Evolutionary conservation across 345 rosid genomes (phyloP).

Genomic region (Chamaenerion angustifolium): DNA sequence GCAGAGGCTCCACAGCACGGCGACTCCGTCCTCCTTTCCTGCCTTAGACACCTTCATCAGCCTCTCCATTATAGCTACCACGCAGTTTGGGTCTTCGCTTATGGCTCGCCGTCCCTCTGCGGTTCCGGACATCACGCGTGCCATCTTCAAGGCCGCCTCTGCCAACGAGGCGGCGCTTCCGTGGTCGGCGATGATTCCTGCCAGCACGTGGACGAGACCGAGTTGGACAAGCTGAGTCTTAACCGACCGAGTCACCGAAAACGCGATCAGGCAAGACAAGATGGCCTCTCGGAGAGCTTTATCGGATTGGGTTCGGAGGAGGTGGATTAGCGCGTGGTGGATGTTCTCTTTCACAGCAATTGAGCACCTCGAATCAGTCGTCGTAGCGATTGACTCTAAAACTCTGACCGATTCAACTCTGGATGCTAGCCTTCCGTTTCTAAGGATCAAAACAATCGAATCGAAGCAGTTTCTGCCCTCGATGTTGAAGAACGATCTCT

Average conservation of each 20-base stretch:
- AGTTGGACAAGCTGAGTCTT: conserved; percentile 21
- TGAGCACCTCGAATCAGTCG: conserved; percentile 18
- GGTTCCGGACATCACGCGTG: conserved; percentile 15
- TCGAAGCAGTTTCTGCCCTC: conserved; percentile 11
- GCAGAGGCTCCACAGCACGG: no score
- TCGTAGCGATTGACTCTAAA: conserved; percentile 21
- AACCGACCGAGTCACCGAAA: conserved; percentile 18
- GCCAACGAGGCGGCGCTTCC: conserved; percentile 6
- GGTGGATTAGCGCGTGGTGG: conserved; percentile 13
- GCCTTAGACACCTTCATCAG: no score
- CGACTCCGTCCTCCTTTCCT: no score
- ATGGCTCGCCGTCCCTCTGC: conserved; percentile 31
- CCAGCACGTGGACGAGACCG: conserved; percentile 16
- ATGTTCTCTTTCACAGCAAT: conserved; percentile 20
- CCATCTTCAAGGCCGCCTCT: conserved; percentile 26
- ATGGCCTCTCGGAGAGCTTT: conserved; percentile 16
- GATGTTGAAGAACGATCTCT: conserved; percentile 9
- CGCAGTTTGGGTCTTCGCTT: no score
- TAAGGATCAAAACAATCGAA: conserved; percentile 17
- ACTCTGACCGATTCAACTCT: conserved; percentile 20
- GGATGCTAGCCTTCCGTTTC: no score
- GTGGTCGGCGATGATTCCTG: conserved; percentile 11
- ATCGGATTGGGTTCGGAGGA: conserved; percentile 7
- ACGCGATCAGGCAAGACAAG: conserved; percentile 17
- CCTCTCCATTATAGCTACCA: no score